Evolutionary conservation across 768 basidiomycete species (phyloP).

Genomic region (Amanita subjunquillea): DNA sequence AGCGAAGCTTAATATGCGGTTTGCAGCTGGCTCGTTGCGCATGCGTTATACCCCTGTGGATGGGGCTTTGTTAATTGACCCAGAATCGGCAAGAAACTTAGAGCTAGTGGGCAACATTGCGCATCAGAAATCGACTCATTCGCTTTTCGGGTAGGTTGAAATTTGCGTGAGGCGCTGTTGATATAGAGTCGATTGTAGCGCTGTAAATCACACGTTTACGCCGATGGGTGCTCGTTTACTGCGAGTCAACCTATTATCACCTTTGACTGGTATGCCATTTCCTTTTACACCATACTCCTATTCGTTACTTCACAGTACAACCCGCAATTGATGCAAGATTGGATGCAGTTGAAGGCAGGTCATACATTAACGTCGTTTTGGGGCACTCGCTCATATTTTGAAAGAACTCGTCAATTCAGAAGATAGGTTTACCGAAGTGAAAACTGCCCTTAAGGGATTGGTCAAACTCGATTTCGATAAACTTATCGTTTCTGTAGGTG

Average conservation of each 20-base stretch:
- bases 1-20: conserved; percentile 55
- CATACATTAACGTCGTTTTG: not conserved
- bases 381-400: conserved; percentile 1
- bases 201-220: conserved; percentile 76
- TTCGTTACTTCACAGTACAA: conserved; percentile 29
- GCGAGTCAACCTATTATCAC: conserved; percentile 73
- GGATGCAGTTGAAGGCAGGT: conserved; percentile 74
- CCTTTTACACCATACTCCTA: not conserved
- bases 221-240: conserved; percentile 84
- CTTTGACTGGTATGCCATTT: conserved; percentile 49
- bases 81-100: conserved; percentile 78
- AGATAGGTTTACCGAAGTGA: conserved; percentile 58
- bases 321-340: conserved; percentile 68
- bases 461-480: conserved; percentile 87
- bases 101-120: conserved; percentile 79
- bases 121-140: conserved; percentile 56
- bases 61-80: conserved; percentile 93
- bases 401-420: conserved; percentile 71
- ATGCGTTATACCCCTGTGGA: conserved; percentile 74
- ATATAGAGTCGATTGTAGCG: conserved; percentile 24
- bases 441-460: conserved; percentile 57
- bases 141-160: conserved; percentile 61
- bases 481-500: conserved; percentile 55
- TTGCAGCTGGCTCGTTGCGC: conserved; percentile 56
- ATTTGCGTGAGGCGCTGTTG: not conserved